Conservation (phyloP, 2,329 filamentous ascomycete species). For the Stromatinia cepivora region DNA sequence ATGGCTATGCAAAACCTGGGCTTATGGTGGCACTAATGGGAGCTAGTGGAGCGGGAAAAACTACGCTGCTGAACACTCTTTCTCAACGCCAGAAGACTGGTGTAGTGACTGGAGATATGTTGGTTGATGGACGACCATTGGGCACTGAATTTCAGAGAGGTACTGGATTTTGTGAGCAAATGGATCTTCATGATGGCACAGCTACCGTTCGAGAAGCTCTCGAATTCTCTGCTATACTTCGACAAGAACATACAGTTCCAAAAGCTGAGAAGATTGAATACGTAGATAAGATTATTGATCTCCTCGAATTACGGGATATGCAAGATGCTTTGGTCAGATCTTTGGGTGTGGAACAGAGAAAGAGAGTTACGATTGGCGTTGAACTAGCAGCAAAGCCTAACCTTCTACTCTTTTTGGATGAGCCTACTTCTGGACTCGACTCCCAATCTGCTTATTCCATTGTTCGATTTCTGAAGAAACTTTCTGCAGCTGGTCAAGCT, state of each 20-base stretch:
- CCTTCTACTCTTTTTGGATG: slow-evolving; percentile 69
- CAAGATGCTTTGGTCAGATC: slow-evolving; percentile 66
- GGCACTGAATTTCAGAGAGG: slow-evolving; percentile 65
- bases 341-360: slow-evolving; percentile 62
- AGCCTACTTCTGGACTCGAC: slow-evolving; percentile 71
- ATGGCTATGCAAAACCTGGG: slow-evolving; percentile 77
- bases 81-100: slow-evolving; percentile 70
- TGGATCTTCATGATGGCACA: slow-evolving; percentile 69
- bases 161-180: slow-evolving; percentile 72
- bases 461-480: slow-evolving; percentile 66
- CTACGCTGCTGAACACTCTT: slow-evolving; percentile 74
- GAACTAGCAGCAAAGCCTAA: slow-evolving; percentile 70
- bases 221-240: slow-evolving; percentile 66
- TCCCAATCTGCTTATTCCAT: slow-evolving; percentile 69
- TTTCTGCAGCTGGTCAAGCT: slow-evolving; percentile 65
- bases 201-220: slow-evolving; percentile 67
- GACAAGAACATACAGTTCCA: slow-evolving; percentile 57
- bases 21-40: slow-evolving; percentile 78
- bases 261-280: slow-evolving; percentile 64
- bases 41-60: slow-evolving; percentile 80
- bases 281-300: slow-evolving; percentile 64
- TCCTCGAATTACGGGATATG: slow-evolving; percentile 64
- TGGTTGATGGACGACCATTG: slow-evolving; percentile 66
- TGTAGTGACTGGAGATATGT: slow-evolving; percentile 62
- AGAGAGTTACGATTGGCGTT: slow-evolving; percentile 71